These are phyloP conservation scores for Corynascus novoguineensis DNA, from an alignment of 495 filamentous ascomycete genomes.

Conservation along the genomic window DNA sequence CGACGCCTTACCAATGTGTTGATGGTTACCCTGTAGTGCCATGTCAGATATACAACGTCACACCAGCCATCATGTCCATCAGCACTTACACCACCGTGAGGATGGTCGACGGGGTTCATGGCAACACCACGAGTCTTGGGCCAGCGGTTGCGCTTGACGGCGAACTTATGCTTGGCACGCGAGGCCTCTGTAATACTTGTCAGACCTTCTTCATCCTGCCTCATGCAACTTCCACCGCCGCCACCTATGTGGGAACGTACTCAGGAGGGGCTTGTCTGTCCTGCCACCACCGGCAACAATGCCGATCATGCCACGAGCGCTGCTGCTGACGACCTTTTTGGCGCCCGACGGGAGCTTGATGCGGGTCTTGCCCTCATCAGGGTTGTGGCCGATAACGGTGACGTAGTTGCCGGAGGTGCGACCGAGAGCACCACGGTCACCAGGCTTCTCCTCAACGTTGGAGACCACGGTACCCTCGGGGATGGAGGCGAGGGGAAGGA, in stretches of 20 bases:
- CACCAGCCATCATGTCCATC: neutral
- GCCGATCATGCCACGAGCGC: slow-evolving; percentile 94
- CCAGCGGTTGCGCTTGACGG: slow-evolving; percentile 99
- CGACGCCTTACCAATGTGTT: slow-evolving; percentile 99
- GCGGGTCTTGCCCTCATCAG: slow-evolving; percentile 97
- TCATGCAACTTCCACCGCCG: neutral
- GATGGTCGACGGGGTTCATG: slow-evolving; percentile 99
- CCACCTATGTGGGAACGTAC: slow-evolving; percentile 39
- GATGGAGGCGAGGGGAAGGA: slow-evolving; percentile 87
- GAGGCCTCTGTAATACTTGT: slow-evolving; percentile 67
- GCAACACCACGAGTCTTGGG: slow-evolving; percentile 99
- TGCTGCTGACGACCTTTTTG: slow-evolving; percentile 96
- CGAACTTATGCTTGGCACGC: slow-evolving; percentile 98
- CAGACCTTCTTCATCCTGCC: slow-evolving; percentile 12
- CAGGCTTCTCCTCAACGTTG: slow-evolving; percentile 98
- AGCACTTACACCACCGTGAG: slow-evolving; percentile 74
- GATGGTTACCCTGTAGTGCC: slow-evolving; percentile 83
- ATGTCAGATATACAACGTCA: slow-evolving; percentile 31
- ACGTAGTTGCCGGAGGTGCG: slow-evolving; percentile 99
- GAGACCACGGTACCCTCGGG: slow-evolving; percentile 98
- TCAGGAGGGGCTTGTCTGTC: slow-evolving; percentile 98
- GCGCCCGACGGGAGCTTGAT: slow-evolving; percentile 98
- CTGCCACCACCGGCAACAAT: slow-evolving; percentile 98
- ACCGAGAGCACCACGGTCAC: slow-evolving; percentile 91
- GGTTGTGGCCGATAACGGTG: slow-evolving; percentile 97